These are phyloP conservation scores for Teunomyces stri DNA, from an alignment of 805 yeast genomes.

Conservation along the genomic window DNA sequence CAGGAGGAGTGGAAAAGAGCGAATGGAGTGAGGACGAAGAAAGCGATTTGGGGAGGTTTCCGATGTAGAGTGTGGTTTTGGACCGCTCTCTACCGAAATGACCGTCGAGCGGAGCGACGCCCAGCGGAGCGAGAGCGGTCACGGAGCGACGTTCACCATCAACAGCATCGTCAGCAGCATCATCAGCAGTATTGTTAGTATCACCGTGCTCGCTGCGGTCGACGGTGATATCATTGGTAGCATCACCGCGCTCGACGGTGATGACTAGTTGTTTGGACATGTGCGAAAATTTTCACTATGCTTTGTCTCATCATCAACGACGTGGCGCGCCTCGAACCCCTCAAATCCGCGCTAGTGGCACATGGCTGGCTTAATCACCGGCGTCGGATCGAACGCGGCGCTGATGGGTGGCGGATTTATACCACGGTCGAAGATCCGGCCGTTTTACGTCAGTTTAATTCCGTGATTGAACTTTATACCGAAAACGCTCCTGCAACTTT, in stretches of 20 bases:
- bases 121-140: no score
- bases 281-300: not conserved
- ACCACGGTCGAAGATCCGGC: conserved; percentile 6
- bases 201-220: no score
- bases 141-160: no score
- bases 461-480: no score
- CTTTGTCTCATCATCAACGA: conserved; percentile 9
- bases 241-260: no score
- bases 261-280: no score
- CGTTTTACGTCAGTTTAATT: not conserved
- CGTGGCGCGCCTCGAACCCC: conserved; percentile 14
- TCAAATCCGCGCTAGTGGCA: conserved; percentile 19
- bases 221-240: no score
- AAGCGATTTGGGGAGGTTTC: conserved; percentile 64
- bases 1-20: conserved; percentile 54
- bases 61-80: conserved; percentile 71
- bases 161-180: no score
- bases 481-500: no score
- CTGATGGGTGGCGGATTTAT: conserved; percentile 11
- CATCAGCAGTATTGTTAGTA: no score
- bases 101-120: no score
- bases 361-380: conserved; percentile 13
- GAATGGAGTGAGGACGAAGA: conserved; percentile 62
- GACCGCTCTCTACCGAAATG: no score
- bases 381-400: conserved; percentile 13